Evolutionary conservation across 1,284 basidiomycete genomes (phyloP).

Genomic region (Garcileccinum viscosum): DNA sequence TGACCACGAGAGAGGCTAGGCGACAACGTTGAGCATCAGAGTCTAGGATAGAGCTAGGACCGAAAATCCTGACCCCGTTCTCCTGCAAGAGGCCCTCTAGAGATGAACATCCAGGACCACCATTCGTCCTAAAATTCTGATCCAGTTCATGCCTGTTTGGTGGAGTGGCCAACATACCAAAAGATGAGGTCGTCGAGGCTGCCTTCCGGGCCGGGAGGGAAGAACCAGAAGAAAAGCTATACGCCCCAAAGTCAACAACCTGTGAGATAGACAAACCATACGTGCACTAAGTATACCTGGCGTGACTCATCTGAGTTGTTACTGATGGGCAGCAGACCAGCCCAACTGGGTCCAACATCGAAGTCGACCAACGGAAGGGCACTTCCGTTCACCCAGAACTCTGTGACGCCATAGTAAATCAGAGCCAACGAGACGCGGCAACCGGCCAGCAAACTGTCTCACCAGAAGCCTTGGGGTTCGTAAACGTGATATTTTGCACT

Average conservation of each 20-base stretch:
- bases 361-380: slow-evolving; percentile 69
- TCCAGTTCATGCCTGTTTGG: slow-evolving; percentile 5
- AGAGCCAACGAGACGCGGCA: background rate
- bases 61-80: slow-evolving; percentile 67
- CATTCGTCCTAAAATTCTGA: slow-evolving; percentile 49
- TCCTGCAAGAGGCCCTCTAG: slow-evolving; percentile 82
- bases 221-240: slow-evolving; percentile 88
- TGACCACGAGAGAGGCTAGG: slow-evolving; percentile 71
- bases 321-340: slow-evolving; percentile 76
- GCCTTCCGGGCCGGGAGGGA: slow-evolving; percentile 76
- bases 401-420: slow-evolving; percentile 40
- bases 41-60: background rate
- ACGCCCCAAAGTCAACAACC: slow-evolving; percentile 50
- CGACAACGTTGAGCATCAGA: background rate
- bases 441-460: slow-evolving; percentile 46
- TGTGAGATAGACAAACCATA: slow-evolving; percentile 62
- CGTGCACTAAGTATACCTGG: slow-evolving; percentile 53
- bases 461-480: slow-evolving; percentile 70
- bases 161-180: slow-evolving; percentile 50
- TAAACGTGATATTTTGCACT: slow-evolving; percentile 73
- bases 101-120: slow-evolving; percentile 70
- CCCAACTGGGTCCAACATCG: slow-evolving; percentile 66
- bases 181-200: slow-evolving; percentile 76
- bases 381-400: slow-evolving; percentile 78
- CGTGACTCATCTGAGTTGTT: slow-evolving; percentile 63